Base-by-base conservation (phyloP, 2,329 filamentous ascomycete species). In the Alternaria panax region DNA sequence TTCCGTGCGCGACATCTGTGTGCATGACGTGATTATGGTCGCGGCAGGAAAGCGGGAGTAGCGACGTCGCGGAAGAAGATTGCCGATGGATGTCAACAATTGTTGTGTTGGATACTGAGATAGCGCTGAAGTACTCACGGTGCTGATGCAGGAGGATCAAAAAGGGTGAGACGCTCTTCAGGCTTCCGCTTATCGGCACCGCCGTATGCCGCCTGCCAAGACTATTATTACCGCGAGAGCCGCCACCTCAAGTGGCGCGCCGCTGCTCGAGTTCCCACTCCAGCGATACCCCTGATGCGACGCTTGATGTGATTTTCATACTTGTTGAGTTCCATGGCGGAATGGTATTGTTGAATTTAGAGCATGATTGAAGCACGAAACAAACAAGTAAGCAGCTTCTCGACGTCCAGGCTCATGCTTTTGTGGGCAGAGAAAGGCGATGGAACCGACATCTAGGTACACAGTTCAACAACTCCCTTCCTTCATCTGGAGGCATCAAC, bases 11-110 rank as follows among this genome's bases (percentile, higher is more conserved):
- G 57, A 59, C 57, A 59, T 59, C 57, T 40, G 57, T 47, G 45
- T 59, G 57, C 57, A 59, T 59, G 57, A 56, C 57, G 57, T 48
- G 57, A 47, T 51, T 51, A 25, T 32, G 27, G 52, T 47, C 25
- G 40, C 46, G 46, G 32, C 38, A 54, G 25, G 42, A 24, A 32
- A 24, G 42, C 32, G 20, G 9, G 28, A 42, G 54, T 14, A 43
- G 38, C n/a, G n/a, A n/a, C n/a, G 52, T 47, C 25, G 40, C 46
- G 46, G 32, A 45, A 54, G 25, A 36, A 24, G 27, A 24, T 34
- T 38, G 20, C 14, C 38, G 36, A 47, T 14, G 38, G 38, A 11
- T 41, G 32, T 30, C 38, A 55, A 40, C 20, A 36, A 32, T 24
- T 18, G 28, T 2, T 36, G 30, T 38, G n/a, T 46, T 43, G 45